Evolutionary conservation across 192 early-diverging fungal species (phyloP), one percentile per base, ranked within the genome.

Genomic region (Hyaloraphidium curvatum): DNA sequence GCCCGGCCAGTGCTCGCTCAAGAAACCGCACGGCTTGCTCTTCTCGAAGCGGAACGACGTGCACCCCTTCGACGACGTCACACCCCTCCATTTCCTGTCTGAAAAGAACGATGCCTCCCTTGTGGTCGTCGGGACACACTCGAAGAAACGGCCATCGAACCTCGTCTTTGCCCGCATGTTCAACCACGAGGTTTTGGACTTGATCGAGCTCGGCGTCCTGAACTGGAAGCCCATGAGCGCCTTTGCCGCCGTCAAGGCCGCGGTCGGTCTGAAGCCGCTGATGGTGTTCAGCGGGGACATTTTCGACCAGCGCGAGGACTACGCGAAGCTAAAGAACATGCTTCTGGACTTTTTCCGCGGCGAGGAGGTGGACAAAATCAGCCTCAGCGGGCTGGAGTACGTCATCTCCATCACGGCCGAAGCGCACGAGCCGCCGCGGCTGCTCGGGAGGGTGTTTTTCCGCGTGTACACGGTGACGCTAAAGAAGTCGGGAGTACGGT

Each of bases 121-220:
- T 21, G 82, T 96, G 56, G 80, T 90, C 31, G 66, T 96, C 22
- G 92, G 86, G 41, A 80, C 76, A 31, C 91, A 96, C 66, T 82
- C 80, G 54, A 98, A 98, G 68, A 98, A 98, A 67, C 73, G 92
- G 53, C 92, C 95, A 19, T 79, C 96, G 62, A 94, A 91, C 64
- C 67, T 98, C 55, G 76, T 81, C 1, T 78, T 98, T 54, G 79
- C 81, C 5, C 78, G 95, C 25, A 91, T 80, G 68, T 98, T 92
- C 71, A 82, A 98, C 61, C 74, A 89, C 66, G 82, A 89, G 61
- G 63, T 97, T 35, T 66, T 98, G 56, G 92, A 98, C 58, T 91
- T 96, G 89, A 64, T 93, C 31, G 95, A 98, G 65, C 62, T 98
- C 31, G 86, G 86, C 3, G 73, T 98, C 16, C 78, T 81, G 53